A percentile compares a stretch with the other conserved stretches of the same genome.
Evolutionary conservation across 164 flowering plant genomes (phyloP).

Genomic region (Houttuynia cordata): DNA sequence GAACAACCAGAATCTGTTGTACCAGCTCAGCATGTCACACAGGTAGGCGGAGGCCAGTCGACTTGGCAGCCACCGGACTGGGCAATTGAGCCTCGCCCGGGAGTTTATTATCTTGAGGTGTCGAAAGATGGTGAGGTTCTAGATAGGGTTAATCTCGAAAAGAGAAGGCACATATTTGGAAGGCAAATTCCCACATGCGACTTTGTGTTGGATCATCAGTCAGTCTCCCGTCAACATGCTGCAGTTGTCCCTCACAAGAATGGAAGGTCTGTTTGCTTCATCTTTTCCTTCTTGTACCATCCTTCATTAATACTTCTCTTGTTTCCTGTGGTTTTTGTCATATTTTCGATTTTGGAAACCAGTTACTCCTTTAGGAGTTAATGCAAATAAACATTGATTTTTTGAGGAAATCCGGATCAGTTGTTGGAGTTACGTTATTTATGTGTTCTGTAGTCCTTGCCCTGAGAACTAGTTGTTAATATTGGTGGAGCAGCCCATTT

Average conservation of each 20-base stretch:
- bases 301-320: not conserved
- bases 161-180: slow-evolving; percentile 74
- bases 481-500: too few relatives aligned
- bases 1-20: slow-evolving; percentile 20
- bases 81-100: slow-evolving; percentile 92
- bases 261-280: slow-evolving; percentile 48
- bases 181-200: slow-evolving; percentile 82
- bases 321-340: not conserved
- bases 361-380: too few relatives aligned
- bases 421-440: not conserved
- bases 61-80: slow-evolving; percentile 98
- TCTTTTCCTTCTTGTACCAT: not conserved
- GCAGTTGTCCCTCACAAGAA: slow-evolving; percentile 93
- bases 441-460: not conserved
- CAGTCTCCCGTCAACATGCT: slow-evolving; percentile 98
- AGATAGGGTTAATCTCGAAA: slow-evolving; percentile 59
- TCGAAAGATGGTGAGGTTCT: slow-evolving; percentile 78
- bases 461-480: not conserved
- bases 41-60: slow-evolving; percentile 83
- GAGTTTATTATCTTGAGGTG: slow-evolving; percentile 84
- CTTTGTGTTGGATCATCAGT: slow-evolving; percentile 95
- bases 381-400: not conserved
- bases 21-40: slow-evolving; percentile 43
- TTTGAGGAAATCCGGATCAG: not conserved
- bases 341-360: too few relatives aligned